Conservation (phyloP, 768 basidiomycete species). For the Rhizopogon roseolus region DNA sequence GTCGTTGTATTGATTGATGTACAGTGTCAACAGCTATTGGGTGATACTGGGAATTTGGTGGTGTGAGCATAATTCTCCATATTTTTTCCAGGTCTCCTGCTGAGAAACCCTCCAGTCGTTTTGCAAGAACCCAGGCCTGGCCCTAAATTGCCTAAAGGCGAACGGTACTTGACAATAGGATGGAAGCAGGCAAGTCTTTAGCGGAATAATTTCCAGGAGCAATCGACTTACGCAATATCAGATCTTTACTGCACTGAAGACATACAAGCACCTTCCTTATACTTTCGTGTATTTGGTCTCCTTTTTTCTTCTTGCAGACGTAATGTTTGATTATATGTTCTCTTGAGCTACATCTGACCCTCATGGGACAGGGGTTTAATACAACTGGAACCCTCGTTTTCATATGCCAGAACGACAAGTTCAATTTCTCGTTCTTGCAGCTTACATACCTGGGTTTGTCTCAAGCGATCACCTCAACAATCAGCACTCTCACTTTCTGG, state of each 20-base stretch:
- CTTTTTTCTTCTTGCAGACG: constrained; percentile 78
- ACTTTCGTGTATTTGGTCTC: constrained; percentile 78
- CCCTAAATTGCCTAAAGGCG: constrained; percentile 70
- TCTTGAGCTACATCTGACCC: neutral
- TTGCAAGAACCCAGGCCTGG: constrained; percentile 85
- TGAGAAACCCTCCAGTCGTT: constrained; percentile 45
- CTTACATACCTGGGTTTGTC: constrained; percentile 75
- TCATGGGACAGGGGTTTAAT: constrained; percentile 58
- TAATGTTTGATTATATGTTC: constrained; percentile 24
- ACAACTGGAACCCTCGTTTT: constrained; percentile 72
- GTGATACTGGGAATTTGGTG: constrained; percentile 82
- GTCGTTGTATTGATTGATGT: neutral
- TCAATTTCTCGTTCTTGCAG: constrained; percentile 75
- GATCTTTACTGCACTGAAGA: constrained; percentile 74
- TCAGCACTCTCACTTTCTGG: constrained; percentile 75
- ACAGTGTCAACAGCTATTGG: constrained; percentile 70
- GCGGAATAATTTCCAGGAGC: neutral
- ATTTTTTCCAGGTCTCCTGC: neutral
- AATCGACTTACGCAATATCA: constrained; percentile 21
- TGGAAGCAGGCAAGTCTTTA: constrained; percentile 64
- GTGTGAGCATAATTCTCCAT: constrained; percentile 47
- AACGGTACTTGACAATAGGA: constrained; percentile 75
- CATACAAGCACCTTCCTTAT: constrained; percentile 74
- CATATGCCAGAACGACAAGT: constrained; percentile 80
- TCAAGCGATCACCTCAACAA: constrained; percentile 71